These are phyloP conservation scores for Heterococcus sp. DNA, from an alignment of 108 stramenopile species.

Conservation along the genomic window DNA sequence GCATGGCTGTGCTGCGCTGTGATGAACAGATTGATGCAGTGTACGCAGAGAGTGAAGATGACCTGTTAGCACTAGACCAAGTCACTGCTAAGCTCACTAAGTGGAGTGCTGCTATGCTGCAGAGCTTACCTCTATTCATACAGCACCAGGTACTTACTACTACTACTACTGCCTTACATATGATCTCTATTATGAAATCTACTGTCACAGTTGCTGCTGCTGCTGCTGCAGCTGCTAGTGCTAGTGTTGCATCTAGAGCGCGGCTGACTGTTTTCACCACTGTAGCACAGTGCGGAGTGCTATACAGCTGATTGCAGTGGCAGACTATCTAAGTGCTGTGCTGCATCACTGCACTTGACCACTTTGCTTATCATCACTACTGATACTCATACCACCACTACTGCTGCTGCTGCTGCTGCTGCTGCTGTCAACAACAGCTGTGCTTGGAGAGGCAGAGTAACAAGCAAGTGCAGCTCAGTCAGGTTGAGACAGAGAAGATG, in stretches of 20 bases:
- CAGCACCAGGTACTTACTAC: constrained; percentile 37
- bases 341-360: too few species aligned
- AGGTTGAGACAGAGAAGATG: constrained; percentile 55
- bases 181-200: too few species aligned
- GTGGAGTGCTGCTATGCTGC: constrained; percentile 46
- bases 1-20: too few species aligned
- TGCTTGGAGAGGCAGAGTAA: constrained; percentile 47
- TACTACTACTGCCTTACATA: too few species aligned
- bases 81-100: constrained; percentile 24
- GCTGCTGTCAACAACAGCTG: constrained; percentile 7
- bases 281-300: too few species aligned
- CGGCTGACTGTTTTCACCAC: too few species aligned
- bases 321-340: too few species aligned
- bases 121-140: constrained; percentile 38
- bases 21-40: constrained; percentile 46
- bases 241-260: too few species aligned
- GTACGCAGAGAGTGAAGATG: constrained; percentile 24
- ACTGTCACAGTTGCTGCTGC: too few species aligned
- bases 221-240: too few species aligned
- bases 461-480: constrained; percentile 50
- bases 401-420: neutral
- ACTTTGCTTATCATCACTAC: neutral
- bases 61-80: constrained; percentile 21
- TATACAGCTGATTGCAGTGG: too few species aligned
- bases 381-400: neutral